These are phyloP conservation scores for Caryopteris hybrid DNA, from an alignment of 305 asterid species.

Conservation along the genomic window DNA sequence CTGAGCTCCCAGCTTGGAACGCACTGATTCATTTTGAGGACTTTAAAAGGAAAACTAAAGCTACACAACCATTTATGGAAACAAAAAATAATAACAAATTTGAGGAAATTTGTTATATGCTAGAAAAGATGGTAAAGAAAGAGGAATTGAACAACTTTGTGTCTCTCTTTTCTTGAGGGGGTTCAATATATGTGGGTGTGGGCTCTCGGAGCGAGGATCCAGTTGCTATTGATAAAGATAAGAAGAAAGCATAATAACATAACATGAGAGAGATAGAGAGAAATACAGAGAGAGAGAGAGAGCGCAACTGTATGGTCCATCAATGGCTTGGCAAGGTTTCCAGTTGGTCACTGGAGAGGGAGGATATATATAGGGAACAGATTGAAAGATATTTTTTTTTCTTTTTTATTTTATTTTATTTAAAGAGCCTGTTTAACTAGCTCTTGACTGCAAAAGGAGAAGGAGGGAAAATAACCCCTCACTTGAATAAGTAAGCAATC, in stretches of 20 bases:
- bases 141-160: not conserved
- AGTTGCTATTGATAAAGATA: constrained; percentile 23
- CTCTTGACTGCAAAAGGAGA: no score
- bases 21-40: constrained; percentile 52
- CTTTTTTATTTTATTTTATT: no score
- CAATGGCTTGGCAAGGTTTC: not conserved
- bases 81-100: not conserved
- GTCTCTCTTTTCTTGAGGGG: not conserved
- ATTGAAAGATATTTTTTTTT: not conserved
- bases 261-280: constrained; percentile 12
- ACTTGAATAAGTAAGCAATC: no score
- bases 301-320: not conserved
- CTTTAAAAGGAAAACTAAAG: no score
- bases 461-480: no score
- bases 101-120: no score
- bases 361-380: not conserved
- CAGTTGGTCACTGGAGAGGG: not conserved
- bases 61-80: not conserved
- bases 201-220: constrained; percentile 16
- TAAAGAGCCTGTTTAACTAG: no score
- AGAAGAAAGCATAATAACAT: constrained; percentile 23
- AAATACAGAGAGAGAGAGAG: not conserved
- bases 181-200: constrained; percentile 29
- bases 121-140: not conserved
- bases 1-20: constrained; percentile 75